Percentiles rank a stretch among this genome's conserved stretches.
Conservation (phyloP, 371 early-diverging fungal species). For the Apophysomyces sp. region DNA sequence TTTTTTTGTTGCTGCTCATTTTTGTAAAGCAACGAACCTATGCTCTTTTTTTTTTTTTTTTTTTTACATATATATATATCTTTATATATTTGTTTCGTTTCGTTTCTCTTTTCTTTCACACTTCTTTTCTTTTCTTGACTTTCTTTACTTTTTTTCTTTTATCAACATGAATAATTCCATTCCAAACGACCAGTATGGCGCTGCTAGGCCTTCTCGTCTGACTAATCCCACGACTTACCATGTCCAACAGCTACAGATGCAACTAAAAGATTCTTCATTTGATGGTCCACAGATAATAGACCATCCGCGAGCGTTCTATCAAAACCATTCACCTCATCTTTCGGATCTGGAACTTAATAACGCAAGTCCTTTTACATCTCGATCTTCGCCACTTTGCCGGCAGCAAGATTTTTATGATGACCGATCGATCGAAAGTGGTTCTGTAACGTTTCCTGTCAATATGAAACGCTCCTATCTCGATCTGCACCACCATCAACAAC, state of each 20-base stretch:
- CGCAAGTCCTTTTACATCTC: constrained; percentile 2
- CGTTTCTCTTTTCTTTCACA: neutral
- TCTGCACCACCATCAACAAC: constrained; percentile 3
- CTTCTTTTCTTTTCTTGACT: neutral
- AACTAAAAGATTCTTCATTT: constrained; percentile 9
- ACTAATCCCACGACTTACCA: constrained; percentile 23
- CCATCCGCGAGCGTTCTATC: constrained; percentile 11
- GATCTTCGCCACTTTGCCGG: neutral
- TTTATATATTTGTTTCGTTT: neutral
- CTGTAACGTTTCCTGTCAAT: constrained; percentile 3
- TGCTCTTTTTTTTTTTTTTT: no score
- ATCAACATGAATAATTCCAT: neutral
- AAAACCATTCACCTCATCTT: constrained; percentile 18
- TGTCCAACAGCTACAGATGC: constrained; percentile 20
- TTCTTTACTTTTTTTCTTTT: constrained; percentile 1
- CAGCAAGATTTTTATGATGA: neutral
- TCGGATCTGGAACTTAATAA: constrained; percentile 19
- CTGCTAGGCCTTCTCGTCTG: constrained; percentile 11
- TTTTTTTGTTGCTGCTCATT: no score
- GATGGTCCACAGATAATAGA: constrained; percentile 13
- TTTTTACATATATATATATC: no score
- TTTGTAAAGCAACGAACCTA: no score
- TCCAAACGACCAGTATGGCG: neutral
- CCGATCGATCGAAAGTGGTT: neutral
- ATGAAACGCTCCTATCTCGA: constrained; percentile 3